Percentiles rank a stretch among this genome's conserved stretches.
phyloP scores from a whole-genome alignment of 1,284 basidiomycete genomes.

The Sporisorium reilianum region DNA sequence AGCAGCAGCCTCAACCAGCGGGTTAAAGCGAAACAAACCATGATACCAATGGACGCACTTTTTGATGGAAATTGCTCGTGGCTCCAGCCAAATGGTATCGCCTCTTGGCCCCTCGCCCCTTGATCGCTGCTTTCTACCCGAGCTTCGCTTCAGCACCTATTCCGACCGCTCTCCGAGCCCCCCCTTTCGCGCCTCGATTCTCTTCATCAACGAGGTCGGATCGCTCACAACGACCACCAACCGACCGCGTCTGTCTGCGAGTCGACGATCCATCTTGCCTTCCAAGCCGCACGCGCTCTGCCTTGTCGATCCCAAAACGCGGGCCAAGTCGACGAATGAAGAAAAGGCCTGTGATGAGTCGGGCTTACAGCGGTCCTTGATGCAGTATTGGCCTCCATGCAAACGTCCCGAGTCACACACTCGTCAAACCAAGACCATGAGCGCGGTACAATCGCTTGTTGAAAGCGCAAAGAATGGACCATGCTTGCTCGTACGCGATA shows the following conservation, averaged over 20 bases:
- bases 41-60: no score
- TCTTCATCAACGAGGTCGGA: background rate
- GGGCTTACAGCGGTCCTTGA: background rate
- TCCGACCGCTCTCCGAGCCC: constrained; percentile 4
- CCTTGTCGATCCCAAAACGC: no score
- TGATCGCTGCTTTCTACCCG: constrained; percentile 7
- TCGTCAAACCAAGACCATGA: background rate
- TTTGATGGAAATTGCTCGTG: background rate
- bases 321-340: background rate
- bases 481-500: background rate
- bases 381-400: background rate
- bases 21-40: no score
- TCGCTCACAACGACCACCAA: background rate
- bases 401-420: background rate
- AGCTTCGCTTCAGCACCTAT: constrained; percentile 18
- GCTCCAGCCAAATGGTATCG: background rate
- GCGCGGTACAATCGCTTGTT: background rate
- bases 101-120: background rate
- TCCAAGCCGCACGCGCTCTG: background rate
- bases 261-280: background rate
- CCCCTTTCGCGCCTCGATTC: background rate
- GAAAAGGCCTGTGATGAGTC: background rate
- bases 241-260: background rate
- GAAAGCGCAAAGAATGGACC: background rate
- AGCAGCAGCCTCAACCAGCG: no score